Evolutionary conservation across 768 basidiomycete genomes (phyloP), one percentile per base, ranked within the genome.

Genomic region (Tricholoma terreum): DNA sequence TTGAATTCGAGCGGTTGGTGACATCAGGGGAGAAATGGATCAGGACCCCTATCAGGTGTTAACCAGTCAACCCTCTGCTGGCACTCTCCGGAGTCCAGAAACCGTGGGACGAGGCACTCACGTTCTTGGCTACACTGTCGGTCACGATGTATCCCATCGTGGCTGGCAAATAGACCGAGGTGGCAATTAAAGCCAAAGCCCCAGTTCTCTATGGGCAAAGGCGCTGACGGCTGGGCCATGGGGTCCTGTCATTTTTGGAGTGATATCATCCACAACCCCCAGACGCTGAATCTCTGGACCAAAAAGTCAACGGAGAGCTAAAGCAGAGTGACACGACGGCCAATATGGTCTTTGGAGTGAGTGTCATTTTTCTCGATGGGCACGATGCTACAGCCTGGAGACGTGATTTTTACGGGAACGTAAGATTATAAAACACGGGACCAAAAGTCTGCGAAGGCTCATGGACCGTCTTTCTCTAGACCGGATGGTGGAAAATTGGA

Each of bases 361-460:
- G 73, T 77, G 19, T 72, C 71, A 7, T 77, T 75, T 67, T 75
- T 78, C 67, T 75, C 73, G 2, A 78, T 78, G 77, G 76, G 77
- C 1, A 77, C 69, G 8, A 78, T 76, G 2, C 57, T 77, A 27
- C 60, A 71, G 12, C 77, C 76, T 21, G 77, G 75, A 65, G 62
- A n/a, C n/a, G n/a, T n/a, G n/a, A n/a, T n/a, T n/a, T n/a, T n/a
- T n/a, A n/a, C n/a, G n/a, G n/a, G n/a, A n/a, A n/a, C n/a, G n/a
- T n/a, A n/a, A n/a, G n/a, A n/a, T n/a, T n/a, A n/a, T n/a, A n/a
- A n/a, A n/a, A n/a, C n/a, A n/a, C n/a, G n/a, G n/a, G n/a, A n/a
- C n/a, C n/a, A n/a, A n/a, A n/a, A n/a, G n/a, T n/a, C n/a, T n/a
- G n/a, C n/a, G n/a, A n/a, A n/a, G n/a, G n/a, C n/a, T n/a, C n/a